phyloP scores from a whole-genome alignment of 2,329 filamentous ascomycete species.

The Penicillium sp. region DNA sequence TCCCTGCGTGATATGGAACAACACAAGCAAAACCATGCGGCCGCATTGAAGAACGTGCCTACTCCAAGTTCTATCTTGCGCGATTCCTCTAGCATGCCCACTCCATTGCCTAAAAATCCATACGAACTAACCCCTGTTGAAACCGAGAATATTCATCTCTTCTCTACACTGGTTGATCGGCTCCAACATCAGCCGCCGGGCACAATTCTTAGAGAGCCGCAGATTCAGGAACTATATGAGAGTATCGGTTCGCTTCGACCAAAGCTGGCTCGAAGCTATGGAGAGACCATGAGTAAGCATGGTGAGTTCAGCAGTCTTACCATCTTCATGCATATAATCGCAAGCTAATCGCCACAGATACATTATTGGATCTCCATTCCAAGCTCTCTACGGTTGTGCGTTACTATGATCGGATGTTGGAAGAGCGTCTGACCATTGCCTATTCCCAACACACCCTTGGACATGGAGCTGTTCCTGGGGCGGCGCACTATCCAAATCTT shows the following conservation, averaged over 20 bases:
- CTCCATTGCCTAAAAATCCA: constrained; percentile 75
- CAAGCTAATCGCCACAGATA: constrained; percentile 59
- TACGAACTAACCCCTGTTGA: constrained; percentile 93
- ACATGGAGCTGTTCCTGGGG: constrained; percentile 47
- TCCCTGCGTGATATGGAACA: constrained; percentile 97
- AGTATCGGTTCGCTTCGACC: constrained; percentile 91
- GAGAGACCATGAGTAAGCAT: constrained; percentile 99
- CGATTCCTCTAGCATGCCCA: constrained; percentile 47
- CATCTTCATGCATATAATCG: not conserved
- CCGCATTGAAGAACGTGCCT: constrained; percentile 76
- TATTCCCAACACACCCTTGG: constrained; percentile 78
- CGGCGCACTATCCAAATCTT: constrained; percentile 23
- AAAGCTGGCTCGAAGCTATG: constrained; percentile 91
- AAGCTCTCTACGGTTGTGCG: constrained; percentile 95
- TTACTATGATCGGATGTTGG: constrained; percentile 97
- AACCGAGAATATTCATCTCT: constrained; percentile 96
- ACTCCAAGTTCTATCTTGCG: constrained; percentile 53
- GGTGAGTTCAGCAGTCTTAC: constrained; percentile 55
- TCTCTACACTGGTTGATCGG: constrained; percentile 88
- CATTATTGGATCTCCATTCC: constrained; percentile 86
- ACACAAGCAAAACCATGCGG: constrained; percentile 88
- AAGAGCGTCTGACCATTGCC: constrained; percentile 88
- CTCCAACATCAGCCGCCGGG: constrained; percentile 93
- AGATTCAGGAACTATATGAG: constrained; percentile 97
- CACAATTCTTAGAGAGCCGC: constrained; percentile 92